Evolutionary conservation across 768 basidiomycete species (phyloP).

Genomic region (Boletus edulis): DNA sequence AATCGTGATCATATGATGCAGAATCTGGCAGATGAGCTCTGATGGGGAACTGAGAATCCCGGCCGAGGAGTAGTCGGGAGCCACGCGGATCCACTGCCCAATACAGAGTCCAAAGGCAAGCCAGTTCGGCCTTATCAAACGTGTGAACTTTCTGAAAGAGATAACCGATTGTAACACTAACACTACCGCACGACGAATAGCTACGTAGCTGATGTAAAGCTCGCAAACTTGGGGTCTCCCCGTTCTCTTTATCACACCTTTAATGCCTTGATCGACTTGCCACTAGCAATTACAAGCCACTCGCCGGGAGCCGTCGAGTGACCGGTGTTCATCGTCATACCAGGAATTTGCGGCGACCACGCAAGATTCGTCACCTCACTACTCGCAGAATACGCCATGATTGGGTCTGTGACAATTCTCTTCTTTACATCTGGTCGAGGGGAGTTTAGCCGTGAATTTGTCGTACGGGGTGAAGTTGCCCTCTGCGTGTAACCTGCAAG

Average conservation of each 20-base stretch:
- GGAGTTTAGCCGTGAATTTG: slow-evolving; percentile 72
- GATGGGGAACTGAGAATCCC: too few species aligned
- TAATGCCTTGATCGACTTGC: slow-evolving; percentile 77
- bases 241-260: slow-evolving; percentile 55
- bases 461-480: slow-evolving; percentile 64
- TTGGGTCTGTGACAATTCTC: slow-evolving; percentile 67
- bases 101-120: too few species aligned
- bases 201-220: background rate
- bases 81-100: too few species aligned
- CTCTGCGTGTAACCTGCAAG: slow-evolving; percentile 61
- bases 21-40: background rate
- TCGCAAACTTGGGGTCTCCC: background rate
- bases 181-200: background rate
- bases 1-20: background rate
- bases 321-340: slow-evolving; percentile 72
- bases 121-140: too few species aligned
- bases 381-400: slow-evolving; percentile 80
- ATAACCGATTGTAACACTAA: background rate
- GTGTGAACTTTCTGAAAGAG: too few species aligned
- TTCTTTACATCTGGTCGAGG: slow-evolving; percentile 82
- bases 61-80: too few species aligned
- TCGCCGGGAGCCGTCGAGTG: slow-evolving; percentile 75
- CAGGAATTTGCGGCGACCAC: slow-evolving; percentile 85
- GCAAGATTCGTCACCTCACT: slow-evolving; percentile 80
- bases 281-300: slow-evolving; percentile 83